Evolutionary conservation across 495 filamentous ascomycete genomes (phyloP).

Genomic region (Penicillium lividum): DNA sequence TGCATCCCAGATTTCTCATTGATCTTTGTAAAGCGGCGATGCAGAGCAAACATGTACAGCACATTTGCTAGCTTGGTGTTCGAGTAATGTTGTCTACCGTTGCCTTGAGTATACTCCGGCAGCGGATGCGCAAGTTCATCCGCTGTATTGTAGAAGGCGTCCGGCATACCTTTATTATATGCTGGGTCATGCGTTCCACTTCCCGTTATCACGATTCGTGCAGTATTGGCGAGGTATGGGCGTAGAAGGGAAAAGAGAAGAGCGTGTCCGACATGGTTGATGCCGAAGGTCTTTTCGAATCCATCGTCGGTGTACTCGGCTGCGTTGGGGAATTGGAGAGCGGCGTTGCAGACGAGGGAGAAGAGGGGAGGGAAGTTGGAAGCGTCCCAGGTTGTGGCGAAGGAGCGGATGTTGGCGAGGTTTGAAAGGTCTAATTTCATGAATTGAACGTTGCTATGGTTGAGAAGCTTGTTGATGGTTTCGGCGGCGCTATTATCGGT

Average conservation of each 20-base stretch:
- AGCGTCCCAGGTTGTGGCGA: constrained; percentile 37
- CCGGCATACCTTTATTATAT: constrained; percentile 30
- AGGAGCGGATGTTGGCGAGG: constrained; percentile 40
- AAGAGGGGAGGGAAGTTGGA: constrained; percentile 43
- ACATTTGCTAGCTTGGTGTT: constrained; percentile 30
- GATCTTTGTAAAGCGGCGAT: constrained; percentile 28
- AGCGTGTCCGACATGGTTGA: constrained; percentile 45
- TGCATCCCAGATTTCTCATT: constrained; percentile 18
- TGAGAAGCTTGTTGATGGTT: constrained; percentile 30
- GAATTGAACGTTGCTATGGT: constrained; percentile 40
- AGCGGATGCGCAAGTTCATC: constrained; percentile 35
- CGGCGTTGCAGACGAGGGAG: constrained; percentile 50
- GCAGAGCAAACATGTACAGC: constrained; percentile 44
- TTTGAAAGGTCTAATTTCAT: constrained; percentile 43
- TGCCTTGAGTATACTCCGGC: constrained; percentile 15
- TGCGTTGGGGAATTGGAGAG: constrained; percentile 37
- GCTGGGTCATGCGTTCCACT: constrained; percentile 39
- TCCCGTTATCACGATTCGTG: constrained; percentile 43
- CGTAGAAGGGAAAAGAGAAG: constrained; percentile 53
- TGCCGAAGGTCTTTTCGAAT: constrained; percentile 45
- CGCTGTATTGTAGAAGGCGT: constrained; percentile 30
- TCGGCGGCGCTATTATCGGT: constrained; percentile 43
- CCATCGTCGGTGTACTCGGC: constrained; percentile 38
- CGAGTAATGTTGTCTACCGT: constrained; percentile 33
- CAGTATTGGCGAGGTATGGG: constrained; percentile 45